These are phyloP conservation scores for Colletotrichum limetticola DNA, from an alignment of 2,329 filamentous ascomycete species.

Conservation along the genomic window DNA sequence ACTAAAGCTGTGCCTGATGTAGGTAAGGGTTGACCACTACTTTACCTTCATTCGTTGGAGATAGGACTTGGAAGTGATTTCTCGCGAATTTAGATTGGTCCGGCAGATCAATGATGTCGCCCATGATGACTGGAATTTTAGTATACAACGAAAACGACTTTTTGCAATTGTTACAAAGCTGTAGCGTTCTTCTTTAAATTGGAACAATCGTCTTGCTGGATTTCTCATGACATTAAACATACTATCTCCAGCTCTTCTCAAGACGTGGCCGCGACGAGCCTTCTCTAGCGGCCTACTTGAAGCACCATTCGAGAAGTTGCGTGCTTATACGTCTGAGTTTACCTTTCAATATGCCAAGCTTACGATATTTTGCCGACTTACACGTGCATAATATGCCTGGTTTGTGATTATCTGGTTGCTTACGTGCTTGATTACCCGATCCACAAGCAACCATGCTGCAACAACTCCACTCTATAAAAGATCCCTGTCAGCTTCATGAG, in stretches of 20 bases:
- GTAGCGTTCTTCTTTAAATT: background rate
- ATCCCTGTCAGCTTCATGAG: background rate
- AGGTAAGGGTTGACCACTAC: background rate
- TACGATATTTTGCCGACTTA: background rate
- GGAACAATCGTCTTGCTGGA: background rate
- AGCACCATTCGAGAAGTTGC: background rate
- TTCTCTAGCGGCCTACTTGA: background rate
- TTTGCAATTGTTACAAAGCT: background rate
- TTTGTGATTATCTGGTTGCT: background rate
- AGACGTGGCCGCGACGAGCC: background rate
- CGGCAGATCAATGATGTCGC: background rate
- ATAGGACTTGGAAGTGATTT: background rate
- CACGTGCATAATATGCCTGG: background rate
- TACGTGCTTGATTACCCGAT: background rate
- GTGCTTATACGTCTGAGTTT: too few species aligned
- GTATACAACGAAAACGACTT: background rate
- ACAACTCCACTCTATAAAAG: background rate
- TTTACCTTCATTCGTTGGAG: background rate
- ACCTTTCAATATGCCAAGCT: background rate
- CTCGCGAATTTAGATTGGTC: background rate
- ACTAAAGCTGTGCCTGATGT: background rate
- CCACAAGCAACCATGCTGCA: background rate
- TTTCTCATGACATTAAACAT: background rate
- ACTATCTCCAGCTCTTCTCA: background rate
- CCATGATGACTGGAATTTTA: background rate